Evolutionary conservation across 179 eudicot genomes (phyloP), one percentile per base, ranked within the genome.

Genomic region (Carnegiea gigantea): DNA sequence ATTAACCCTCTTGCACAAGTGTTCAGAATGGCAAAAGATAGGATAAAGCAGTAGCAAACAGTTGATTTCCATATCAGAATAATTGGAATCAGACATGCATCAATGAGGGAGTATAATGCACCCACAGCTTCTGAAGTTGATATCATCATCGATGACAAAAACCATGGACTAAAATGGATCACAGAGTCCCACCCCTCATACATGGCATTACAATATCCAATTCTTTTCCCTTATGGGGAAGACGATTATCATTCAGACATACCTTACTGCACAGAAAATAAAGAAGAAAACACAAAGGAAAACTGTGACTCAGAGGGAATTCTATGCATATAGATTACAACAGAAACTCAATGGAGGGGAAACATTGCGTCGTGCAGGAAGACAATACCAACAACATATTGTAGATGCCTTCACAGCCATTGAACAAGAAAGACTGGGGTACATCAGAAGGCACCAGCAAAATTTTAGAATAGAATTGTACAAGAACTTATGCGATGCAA

Each of bases 41-140:
- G 67, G 2, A 15, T 82, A 13, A 28, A 14, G 3, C 40, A 40
- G 7, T 7, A 9, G 1, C 13, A 13, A 53, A 64, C 1, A 24
- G 71, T 74, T 10, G 36, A 54, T 8, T 21, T 83, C 15, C 62
- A 7, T 38, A 65, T 65, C 28, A 24, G 15, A 7, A 30, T 73
- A 11, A 36, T 64, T 20, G 20, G 44, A 5, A n/a, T 38, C 1
- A 67, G 53, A 24, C 59, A 26, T 67, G 53, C 11, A 57, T 49
- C 0, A 2, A 9, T 23, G 17, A 79, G 23, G 36, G 26, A 60
- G 49, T 83, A 83, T 7, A 53, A 70, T 8, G 51, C 51, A 0
- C 70, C 82, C 18, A 79, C 76, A 12, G 46, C 82, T 8, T 71
- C 68, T 20, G 81, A 83, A 24, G 24, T 79, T 23, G 76, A 83